phyloP scores from a whole-genome alignment of 768 basidiomycete species.

The Lentinula aciculospora region DNA sequence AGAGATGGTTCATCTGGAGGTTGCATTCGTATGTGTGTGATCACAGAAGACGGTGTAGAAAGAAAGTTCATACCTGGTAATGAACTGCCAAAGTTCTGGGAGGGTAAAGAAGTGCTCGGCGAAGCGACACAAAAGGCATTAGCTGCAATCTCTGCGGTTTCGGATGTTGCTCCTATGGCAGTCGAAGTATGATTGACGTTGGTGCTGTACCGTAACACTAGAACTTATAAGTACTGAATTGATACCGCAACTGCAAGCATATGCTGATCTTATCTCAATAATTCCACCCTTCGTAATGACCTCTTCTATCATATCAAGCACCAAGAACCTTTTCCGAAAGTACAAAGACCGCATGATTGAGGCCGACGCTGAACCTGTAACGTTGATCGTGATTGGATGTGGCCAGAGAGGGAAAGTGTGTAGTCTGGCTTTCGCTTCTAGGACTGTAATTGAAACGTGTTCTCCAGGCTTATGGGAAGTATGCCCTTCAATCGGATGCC shows the following conservation, averaged over 20 bases:
- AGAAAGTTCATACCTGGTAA: conserved; percentile 89
- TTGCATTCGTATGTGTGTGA: conserved; percentile 95
- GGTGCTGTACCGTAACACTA: background rate
- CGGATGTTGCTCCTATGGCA: conserved; percentile 40
- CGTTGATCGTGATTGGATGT: conserved; percentile 75
- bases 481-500: conserved; percentile 53
- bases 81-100: conserved; percentile 86
- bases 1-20: conserved; percentile 98
- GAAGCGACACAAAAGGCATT: conserved; percentile 22
- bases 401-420: conserved; percentile 76
- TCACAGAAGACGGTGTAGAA: conserved; percentile 89
- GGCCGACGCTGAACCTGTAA: conserved; percentile 39
- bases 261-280: conserved; percentile 72
- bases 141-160: conserved; percentile 17
- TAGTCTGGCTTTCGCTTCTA: background rate
- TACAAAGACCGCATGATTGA: conserved; percentile 17
- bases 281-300: background rate
- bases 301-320: conserved; percentile 22
- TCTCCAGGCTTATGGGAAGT: conserved; percentile 54
- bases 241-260: too few species aligned
- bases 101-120: conserved; percentile 69
- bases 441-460: background rate
- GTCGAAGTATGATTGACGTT: conserved; percentile 32
- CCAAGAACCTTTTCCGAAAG: conserved; percentile 31
- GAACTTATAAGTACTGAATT: too few species aligned